Percentiles rank a stretch among this genome's conserved stretches.
These are phyloP conservation scores for Plasmodium billcollinsi DNA, from an alignment of 169 alveolate genomes.

Conservation along the genomic window DNA sequence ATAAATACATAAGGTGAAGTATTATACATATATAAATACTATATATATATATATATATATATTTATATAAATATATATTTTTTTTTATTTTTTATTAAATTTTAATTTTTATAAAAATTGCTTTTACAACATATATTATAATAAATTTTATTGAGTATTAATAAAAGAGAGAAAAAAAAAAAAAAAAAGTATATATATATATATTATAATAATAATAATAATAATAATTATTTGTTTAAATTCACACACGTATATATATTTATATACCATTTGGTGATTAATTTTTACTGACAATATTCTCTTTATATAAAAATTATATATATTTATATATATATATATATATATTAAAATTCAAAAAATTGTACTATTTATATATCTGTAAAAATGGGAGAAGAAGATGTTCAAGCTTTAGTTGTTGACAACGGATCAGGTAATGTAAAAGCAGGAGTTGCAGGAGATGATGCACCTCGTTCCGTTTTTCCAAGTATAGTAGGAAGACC, in stretches of 20 bases:
- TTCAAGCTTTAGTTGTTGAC: constrained; percentile 97
- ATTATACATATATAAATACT: constrained; percentile 1
- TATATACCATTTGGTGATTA: background rate
- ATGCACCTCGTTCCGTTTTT: constrained; percentile 99
- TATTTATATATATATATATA: background rate
- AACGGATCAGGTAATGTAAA: constrained; percentile 99
- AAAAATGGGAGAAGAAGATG: constrained; percentile 77
- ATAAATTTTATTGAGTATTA: constrained; percentile 5
- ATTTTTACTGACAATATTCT: too few species aligned
- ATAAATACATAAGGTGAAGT: too few species aligned
- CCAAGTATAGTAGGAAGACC: constrained; percentile 99
- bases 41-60: constrained; percentile 17
- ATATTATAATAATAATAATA: background rate
- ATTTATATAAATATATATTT: constrained; percentile 9
- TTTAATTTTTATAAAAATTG: constrained; percentile 25
- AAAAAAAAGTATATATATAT: constrained; percentile 3
- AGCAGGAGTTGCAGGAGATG: constrained; percentile 99
- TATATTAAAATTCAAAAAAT: constrained; percentile 1
- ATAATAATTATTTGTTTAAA: too few species aligned
- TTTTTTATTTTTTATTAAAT: constrained; percentile 32
- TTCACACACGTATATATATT: constrained; percentile 1
- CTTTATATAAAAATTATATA: too few species aligned
- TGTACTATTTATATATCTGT: constrained; percentile 8
- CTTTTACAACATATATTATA: constrained; percentile 28
- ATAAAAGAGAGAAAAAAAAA: background rate